phyloP scores from a whole-genome alignment of 139 green algal species.

The Chlamydomonas incerta region DNA sequence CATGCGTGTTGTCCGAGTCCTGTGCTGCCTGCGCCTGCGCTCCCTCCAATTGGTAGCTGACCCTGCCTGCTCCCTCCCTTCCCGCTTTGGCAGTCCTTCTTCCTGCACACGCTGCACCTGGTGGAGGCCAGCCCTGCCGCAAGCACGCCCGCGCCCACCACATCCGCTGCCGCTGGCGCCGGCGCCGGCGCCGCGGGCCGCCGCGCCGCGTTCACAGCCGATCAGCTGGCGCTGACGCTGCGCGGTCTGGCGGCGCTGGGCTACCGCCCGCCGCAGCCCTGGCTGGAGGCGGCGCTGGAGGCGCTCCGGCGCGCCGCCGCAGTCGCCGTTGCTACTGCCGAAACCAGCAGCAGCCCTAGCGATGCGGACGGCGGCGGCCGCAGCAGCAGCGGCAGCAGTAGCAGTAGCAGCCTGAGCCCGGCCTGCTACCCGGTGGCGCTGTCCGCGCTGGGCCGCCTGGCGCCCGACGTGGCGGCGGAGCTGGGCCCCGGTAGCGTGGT shows the following conservation, averaged over 20 bases:
- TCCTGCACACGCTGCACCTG: conserved; percentile 16
- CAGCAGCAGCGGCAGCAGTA: no score
- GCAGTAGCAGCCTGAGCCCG: not conserved
- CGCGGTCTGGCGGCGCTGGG: conserved; percentile 25
- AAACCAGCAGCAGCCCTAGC: no score
- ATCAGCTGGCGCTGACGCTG: conserved; percentile 29
- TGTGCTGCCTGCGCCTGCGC: not conserved
- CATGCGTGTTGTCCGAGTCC: no score
- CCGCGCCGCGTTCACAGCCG: not conserved
- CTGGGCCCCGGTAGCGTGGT: not conserved
- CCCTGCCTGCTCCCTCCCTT: no score
- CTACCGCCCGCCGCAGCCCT: conserved; percentile 18
- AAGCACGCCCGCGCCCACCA: no score
- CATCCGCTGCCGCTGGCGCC: not conserved
- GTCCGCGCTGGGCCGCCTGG: not conserved
- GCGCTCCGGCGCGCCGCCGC: not conserved
- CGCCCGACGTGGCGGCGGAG: conserved; percentile 8
- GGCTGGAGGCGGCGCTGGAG: conserved; percentile 6
- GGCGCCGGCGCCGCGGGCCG: not conserved
- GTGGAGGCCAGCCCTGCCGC: not conserved
- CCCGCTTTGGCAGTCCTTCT: conserved; percentile 29
- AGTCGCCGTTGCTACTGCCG: no score
- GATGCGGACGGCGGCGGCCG: no score
- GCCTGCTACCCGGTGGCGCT: conserved; percentile 31
- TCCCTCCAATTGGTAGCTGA: not conserved